Conservation (phyloP, 179 eudicot species). For the Heliamphora pulchella region DNA sequence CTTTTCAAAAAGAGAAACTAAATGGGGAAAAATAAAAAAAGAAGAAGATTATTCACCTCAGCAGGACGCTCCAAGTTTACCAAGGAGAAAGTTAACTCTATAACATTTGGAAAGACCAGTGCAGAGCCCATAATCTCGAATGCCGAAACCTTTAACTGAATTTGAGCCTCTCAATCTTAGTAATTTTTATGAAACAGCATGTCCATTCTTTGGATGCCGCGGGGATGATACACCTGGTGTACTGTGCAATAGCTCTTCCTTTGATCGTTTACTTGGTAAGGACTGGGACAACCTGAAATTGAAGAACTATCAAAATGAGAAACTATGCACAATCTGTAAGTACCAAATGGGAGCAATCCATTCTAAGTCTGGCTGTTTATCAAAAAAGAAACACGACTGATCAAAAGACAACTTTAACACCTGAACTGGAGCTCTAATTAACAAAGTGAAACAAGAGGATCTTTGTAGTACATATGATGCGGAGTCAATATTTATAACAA, state of each 20-base stretch:
- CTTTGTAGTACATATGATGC: neutral
- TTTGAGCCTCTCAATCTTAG: neutral
- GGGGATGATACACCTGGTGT: conserved; percentile 9
- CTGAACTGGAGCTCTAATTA: too few relatives aligned
- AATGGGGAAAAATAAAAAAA: neutral
- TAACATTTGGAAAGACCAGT: neutral
- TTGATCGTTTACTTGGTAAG: conserved; percentile 21
- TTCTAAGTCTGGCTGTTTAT: neutral
- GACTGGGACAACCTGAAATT: conserved; percentile 23
- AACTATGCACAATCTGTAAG: neutral
- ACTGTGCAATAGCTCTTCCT: conserved; percentile 8
- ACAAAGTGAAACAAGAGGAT: neutral
- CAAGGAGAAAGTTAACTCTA: neutral
- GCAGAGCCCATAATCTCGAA: conserved; percentile 1
- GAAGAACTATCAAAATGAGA: neutral
- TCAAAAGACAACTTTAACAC: neutral
- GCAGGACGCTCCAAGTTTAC: neutral
- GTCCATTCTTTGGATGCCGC: conserved; percentile 14
- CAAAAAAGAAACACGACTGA: neutral
- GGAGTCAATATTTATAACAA: neutral
- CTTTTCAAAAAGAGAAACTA: neutral
- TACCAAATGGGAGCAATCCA: neutral
- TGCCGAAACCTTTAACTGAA: neutral
- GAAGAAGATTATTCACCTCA: conserved; percentile 1
- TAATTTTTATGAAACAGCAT: conserved; percentile 10